Evolutionary conservation across 2,329 filamentous ascomycete species (phyloP).

Genomic region (Coleophoma eucalyptorum): DNA sequence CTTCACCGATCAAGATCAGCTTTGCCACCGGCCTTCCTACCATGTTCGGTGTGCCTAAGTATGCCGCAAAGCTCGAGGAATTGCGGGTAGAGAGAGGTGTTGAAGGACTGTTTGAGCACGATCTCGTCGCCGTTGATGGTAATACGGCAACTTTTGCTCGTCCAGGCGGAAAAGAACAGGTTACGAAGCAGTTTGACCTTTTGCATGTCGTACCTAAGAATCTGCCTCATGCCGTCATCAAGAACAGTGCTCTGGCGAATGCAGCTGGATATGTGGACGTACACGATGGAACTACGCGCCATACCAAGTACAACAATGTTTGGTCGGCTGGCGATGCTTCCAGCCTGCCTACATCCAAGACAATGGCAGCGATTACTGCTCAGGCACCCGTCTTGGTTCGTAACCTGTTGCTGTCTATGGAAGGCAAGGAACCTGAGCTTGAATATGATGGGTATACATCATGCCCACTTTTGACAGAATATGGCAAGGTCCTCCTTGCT

Average conservation of each 20-base stretch:
- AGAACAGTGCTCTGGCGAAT: constrained; percentile 49
- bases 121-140: constrained; percentile 48
- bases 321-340: constrained; percentile 58
- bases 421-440: constrained; percentile 40
- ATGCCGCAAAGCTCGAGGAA: constrained; percentile 48
- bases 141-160: constrained; percentile 47
- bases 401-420: constrained; percentile 40
- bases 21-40: constrained; percentile 51
- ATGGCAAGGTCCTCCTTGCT: constrained; percentile 59
- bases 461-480: constrained; percentile 50
- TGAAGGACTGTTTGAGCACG: constrained; percentile 56
- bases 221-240: constrained; percentile 50
- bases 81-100: constrained; percentile 50
- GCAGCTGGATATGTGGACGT: constrained; percentile 54
- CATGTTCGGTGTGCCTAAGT: constrained; percentile 61
- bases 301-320: constrained; percentile 51
- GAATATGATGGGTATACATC: constrained; percentile 53
- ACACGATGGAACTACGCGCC: constrained; percentile 45
- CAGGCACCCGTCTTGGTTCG: constrained; percentile 46
- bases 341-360: constrained; percentile 55
- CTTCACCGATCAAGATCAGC: constrained; percentile 45
- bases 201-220: constrained; percentile 57
- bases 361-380: constrained; percentile 47
- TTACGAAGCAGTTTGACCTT: constrained; percentile 47
- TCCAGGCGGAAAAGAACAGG: constrained; percentile 36